Base-by-base conservation (phyloP, 2,329 filamentous ascomycete species). In the Fusarium austroafricanum region DNA sequence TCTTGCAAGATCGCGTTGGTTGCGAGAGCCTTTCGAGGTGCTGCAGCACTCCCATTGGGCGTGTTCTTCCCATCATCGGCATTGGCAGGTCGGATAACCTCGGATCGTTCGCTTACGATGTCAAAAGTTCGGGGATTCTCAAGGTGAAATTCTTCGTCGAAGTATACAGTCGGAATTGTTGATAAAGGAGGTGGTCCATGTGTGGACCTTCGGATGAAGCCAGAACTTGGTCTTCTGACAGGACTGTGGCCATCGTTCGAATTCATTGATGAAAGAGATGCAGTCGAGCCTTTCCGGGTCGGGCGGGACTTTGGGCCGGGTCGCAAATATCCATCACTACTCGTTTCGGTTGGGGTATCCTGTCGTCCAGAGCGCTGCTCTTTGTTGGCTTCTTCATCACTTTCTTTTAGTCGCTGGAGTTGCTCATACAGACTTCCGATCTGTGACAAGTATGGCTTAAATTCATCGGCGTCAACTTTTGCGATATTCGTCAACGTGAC, bases 1-100 rank as follows among this genome's bases (percentile, higher is more conserved):
- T 99, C 96, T 77, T 99, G 96, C 35, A 99, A 79, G 60, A 99
- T 99, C 0, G 96, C 96, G 79, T 99, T 99, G 1, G 94, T 97
- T 10, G 95, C 95, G 28, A 99, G 83, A 2, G 93, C 92, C 77
- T 97, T 98, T 62, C 95, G 88, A 10, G 92, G 89, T 3, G 75
- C 74, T 21, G 85, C 80, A 1, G 85, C 80, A 50, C 82, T 83
- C 7, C 88, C 89, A 76, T 90, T 92, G 5, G 83, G 78, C 6
- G 79, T 79, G 35, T 81, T 83, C 23, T 86, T 84, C 26, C 89
- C 85, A 65, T 89, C 83, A 29, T 82, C 83, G 46, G 83, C 84
- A 6, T 87, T 84, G 2, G 85, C 82, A 10, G 89, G 87, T 21
- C 90, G 87, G n/a, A 98, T 91, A n/a, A 99, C 93, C 77, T 98